Conservation (phyloP, 495 filamentous ascomycete genomes). For the Trypethelium eluteriae region DNA sequence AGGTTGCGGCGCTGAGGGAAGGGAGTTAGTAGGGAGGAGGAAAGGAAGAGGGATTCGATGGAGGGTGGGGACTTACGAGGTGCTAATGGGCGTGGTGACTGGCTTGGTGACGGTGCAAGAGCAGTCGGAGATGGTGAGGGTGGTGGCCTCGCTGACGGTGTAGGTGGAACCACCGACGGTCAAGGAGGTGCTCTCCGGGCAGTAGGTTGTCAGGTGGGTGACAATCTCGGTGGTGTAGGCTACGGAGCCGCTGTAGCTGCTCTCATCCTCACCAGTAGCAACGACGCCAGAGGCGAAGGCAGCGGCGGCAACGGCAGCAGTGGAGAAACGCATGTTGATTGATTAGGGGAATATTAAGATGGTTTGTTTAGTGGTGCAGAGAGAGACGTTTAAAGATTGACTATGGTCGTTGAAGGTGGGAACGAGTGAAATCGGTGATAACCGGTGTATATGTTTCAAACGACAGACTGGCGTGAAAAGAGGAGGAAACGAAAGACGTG, state of each 20-base stretch:
- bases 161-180: conserved; percentile 64
- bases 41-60: background rate
- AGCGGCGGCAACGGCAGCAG: conserved; percentile 50
- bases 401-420: conserved; percentile 14
- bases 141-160: conserved; percentile 72
- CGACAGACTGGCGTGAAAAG: conserved; percentile 13
- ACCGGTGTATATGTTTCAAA: conserved; percentile 28
- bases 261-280: conserved; percentile 34
- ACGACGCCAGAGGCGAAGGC: conserved; percentile 52
- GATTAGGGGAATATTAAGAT: conserved; percentile 17
- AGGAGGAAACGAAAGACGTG: background rate
- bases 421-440: conserved; percentile 36
- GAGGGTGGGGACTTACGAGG: conserved; percentile 45
- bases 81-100: conserved; percentile 48
- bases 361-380: conserved; percentile 12
- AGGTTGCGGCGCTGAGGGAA: conserved; percentile 10
- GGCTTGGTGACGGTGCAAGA: conserved; percentile 71
- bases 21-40: background rate
- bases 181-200: conserved; percentile 67
- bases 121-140: conserved; percentile 72
- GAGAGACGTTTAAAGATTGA: conserved; percentile 16
- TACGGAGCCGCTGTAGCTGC: conserved; percentile 34
- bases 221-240: conserved; percentile 67
- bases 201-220: conserved; percentile 76
- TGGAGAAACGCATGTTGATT: conserved; percentile 83